Percentiles rank a stretch among this genome's conserved stretches.
Conservation (phyloP, 495 filamentous ascomycete species). For the Daldinia childiae region DNA sequence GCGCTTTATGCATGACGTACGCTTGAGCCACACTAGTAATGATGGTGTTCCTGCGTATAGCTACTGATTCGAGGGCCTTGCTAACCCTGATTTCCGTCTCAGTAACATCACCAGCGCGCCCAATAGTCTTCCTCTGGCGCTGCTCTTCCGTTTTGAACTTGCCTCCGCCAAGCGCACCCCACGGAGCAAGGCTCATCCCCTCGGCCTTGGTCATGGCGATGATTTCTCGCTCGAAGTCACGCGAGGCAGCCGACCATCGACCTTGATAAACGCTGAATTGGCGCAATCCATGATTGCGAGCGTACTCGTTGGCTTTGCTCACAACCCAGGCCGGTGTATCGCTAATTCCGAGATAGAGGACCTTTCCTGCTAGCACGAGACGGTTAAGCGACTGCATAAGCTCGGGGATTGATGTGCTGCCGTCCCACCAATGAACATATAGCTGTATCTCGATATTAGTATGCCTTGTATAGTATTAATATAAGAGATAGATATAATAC, state of each 20-base stretch:
- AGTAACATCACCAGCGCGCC: slow-evolving; percentile 35
- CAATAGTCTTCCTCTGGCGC: slow-evolving; percentile 39
- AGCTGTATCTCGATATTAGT: slow-evolving; percentile 41
- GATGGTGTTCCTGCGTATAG: slow-evolving; percentile 59
- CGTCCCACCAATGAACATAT: slow-evolving; percentile 76
- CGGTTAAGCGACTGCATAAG: slow-evolving; percentile 74
- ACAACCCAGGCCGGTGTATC: slow-evolving; percentile 80
- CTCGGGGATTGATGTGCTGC: slow-evolving; percentile 67
- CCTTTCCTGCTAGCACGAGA: slow-evolving; percentile 68
- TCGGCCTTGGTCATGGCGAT: slow-evolving; percentile 71
- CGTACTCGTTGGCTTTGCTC: slow-evolving; percentile 72
- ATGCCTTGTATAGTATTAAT: not conserved
- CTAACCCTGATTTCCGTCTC: slow-evolving; percentile 62
- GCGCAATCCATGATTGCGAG: slow-evolving; percentile 68
- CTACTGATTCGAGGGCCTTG: slow-evolving; percentile 66
- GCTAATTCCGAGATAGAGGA: slow-evolving; percentile 73
- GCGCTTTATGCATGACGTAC: slow-evolving; percentile 77
- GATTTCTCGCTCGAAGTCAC: slow-evolving; percentile 78
- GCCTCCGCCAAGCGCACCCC: slow-evolving; percentile 71
- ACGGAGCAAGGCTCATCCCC: slow-evolving; percentile 76
- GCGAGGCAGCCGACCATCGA: slow-evolving; percentile 64
- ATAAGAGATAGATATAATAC: slow-evolving; percentile 37
- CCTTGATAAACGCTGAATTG: slow-evolving; percentile 76
- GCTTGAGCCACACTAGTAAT: slow-evolving; percentile 73
- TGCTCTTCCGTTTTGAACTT: slow-evolving; percentile 66